Conservation (phyloP, 257 asterid species). For the Solanum boliviense region DNA sequence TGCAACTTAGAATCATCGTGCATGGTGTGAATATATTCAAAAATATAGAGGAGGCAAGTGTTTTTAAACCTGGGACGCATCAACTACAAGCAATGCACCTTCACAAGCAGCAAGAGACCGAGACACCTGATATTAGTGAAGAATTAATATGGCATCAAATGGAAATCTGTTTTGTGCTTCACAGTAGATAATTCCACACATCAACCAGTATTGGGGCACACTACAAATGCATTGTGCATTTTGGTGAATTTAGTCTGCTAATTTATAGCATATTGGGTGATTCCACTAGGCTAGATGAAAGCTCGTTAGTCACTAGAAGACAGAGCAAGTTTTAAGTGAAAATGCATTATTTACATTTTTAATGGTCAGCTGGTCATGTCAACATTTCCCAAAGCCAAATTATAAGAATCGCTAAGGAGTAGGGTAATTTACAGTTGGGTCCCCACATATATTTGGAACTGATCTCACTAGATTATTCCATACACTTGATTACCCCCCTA, state of each 20-base stretch:
- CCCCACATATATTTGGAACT: neutral
- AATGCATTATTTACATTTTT: neutral
- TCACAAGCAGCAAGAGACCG: slow-evolving; percentile 99
- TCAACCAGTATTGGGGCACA: neutral
- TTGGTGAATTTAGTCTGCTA: neutral
- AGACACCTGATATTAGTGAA: slow-evolving; percentile 57
- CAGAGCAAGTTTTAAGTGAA: neutral
- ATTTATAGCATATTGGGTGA: neutral
- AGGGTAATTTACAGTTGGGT: neutral
- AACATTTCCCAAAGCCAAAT: neutral
- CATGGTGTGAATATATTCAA: neutral
- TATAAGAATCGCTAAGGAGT: neutral
- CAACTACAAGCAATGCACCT: slow-evolving; percentile 99
- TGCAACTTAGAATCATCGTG: neutral
- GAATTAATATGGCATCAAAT: slow-evolving; percentile 10
- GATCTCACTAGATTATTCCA: neutral
- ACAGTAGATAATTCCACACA: neutral
- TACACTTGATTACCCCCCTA: neutral
- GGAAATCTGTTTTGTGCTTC: neutral
- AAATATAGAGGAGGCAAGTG: neutral
- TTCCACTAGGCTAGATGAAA: neutral
- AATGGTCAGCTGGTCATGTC: neutral
- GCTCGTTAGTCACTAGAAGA: neutral
- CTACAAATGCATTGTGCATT: neutral
- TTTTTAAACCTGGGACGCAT: slow-evolving; percentile 84